Evolutionary conservation across 441 rosid species (phyloP), one percentile per base, ranked within the genome.

Genomic region (Macaranga tanarius): DNA sequence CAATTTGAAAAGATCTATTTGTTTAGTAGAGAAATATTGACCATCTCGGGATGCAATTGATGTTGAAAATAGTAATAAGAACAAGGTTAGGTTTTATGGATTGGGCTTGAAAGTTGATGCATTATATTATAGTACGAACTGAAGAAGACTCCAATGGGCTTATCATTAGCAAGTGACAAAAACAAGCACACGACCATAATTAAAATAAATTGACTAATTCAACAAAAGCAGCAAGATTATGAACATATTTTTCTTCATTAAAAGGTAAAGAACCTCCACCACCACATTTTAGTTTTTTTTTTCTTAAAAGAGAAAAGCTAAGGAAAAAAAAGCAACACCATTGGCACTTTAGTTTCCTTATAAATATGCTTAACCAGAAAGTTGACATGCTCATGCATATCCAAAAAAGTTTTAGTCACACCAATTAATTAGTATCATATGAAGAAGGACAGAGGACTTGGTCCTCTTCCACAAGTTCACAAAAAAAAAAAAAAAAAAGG

Each of bases 351-450:
- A 8, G 51, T 9, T 22, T 54, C 67, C 78, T 28, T 13, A 54
- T 48, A 58, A 59, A 65, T 69, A 26, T 54, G 63, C 56, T 72
- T 62, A 71, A 70, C 73, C 55, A 75, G 25, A 72, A 63, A 45
- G 69, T 58, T 74, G 65, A 70, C 72, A 45, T 67, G 54, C 59
- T 11, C 55, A 23, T 40, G 71, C 65, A 72, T 70, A 40, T 50
- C 26, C 69, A 54, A 58, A 12, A 16, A 17, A 20, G 16, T 31
- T 65, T 47, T n/a, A 59, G 56, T 52, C 60, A 34, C 31, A 56
- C 50, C 44, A 55, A 22, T 50, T 34, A 19, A 63, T 63, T 65
- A 52, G 23, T 19, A 19, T 1, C 7, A 40, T 28, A 52, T n/a
- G 26, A 40, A 52, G 11, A 42, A 23, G 4, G 10, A 54, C 11